A percentile compares a stretch with the other conserved stretches of the same genome.
phyloP scores from a whole-genome alignment of 23 red algal species.

The Gracilaria vermiculophylla region DNA sequence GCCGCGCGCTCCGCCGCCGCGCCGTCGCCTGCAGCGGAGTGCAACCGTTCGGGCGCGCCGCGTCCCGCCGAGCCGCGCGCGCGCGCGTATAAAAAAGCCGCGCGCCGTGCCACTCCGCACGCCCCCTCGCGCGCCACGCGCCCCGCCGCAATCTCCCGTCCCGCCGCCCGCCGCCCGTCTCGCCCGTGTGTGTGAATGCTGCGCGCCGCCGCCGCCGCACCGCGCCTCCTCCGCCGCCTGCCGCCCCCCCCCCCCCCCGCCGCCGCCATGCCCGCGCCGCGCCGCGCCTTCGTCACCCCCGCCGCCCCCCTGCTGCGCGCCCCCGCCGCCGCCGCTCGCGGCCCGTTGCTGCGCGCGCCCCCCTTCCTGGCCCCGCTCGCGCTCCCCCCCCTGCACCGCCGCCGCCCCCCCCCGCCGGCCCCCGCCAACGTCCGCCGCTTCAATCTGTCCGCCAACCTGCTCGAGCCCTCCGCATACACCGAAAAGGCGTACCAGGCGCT shows the following conservation, averaged over 20 bases:
- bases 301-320: background rate
- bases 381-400: background rate
- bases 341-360: background rate
- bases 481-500: conserved; percentile 91
- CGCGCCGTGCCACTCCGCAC: too few relatives aligned
- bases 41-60: too few relatives aligned
- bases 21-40: too few relatives aligned
- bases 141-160: too few relatives aligned
- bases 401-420: background rate
- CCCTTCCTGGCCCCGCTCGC: background rate
- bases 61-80: too few relatives aligned
- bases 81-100: too few relatives aligned
- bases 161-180: background rate
- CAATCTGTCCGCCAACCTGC: conserved; percentile 25
- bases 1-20: too few relatives aligned
- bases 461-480: conserved; percentile 89
- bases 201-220: background rate
- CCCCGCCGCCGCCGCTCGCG: background rate
- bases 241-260: background rate
- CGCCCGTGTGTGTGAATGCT: background rate
- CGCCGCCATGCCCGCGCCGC: conserved; percentile 3
- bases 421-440: background rate
- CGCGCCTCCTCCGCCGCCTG: background rate
- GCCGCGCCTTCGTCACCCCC: conserved; percentile 44
- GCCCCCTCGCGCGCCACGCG: too few relatives aligned